Conservation (phyloP, 1,284 basidiomycete genomes). For the Coniferiporia sulphurascens region DNA sequence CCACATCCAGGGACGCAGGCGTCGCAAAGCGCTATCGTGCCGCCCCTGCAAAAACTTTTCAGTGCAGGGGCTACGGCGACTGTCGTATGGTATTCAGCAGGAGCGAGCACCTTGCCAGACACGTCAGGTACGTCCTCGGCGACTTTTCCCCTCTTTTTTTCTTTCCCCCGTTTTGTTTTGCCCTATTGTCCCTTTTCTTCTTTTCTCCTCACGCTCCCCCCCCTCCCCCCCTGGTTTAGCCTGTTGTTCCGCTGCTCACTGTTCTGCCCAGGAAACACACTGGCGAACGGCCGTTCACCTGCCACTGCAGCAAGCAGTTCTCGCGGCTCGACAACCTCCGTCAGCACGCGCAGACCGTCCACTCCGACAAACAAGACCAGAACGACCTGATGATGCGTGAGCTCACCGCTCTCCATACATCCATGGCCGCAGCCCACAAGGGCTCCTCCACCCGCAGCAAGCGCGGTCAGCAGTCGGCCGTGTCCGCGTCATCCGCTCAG, state of each 20-base stretch:
- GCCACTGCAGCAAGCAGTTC: slow-evolving; percentile 94
- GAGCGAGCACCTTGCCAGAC: slow-evolving; percentile 91
- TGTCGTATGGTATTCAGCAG: slow-evolving; percentile 96
- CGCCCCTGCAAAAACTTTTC: slow-evolving; percentile 86
- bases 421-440: slow-evolving; percentile 73
- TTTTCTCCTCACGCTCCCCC: slow-evolving; percentile 18
- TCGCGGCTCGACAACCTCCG: slow-evolving; percentile 95
- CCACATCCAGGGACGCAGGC: slow-evolving; percentile 19
- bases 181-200: slow-evolving; percentile 22
- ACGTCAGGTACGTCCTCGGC: slow-evolving; percentile 69
- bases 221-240: slow-evolving; percentile 19
- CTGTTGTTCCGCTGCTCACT: neutral
- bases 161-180: slow-evolving; percentile 19
- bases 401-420: slow-evolving; percentile 80
- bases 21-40: slow-evolving; percentile 66
- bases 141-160: slow-evolving; percentile 16
- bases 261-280: slow-evolving; percentile 79
- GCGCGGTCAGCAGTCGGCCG: slow-evolving; percentile 26
- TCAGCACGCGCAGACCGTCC: slow-evolving; percentile 94
- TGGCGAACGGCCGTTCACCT: slow-evolving; percentile 91
- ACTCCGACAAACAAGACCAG: slow-evolving; percentile 82
- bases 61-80: slow-evolving; percentile 91
- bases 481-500: neutral
- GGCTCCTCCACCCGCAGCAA: slow-evolving; percentile 40
- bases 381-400: slow-evolving; percentile 93